Base-by-base conservation (phyloP, 1,139 yeast species). In the Insectozyma bohioensis region DNA sequence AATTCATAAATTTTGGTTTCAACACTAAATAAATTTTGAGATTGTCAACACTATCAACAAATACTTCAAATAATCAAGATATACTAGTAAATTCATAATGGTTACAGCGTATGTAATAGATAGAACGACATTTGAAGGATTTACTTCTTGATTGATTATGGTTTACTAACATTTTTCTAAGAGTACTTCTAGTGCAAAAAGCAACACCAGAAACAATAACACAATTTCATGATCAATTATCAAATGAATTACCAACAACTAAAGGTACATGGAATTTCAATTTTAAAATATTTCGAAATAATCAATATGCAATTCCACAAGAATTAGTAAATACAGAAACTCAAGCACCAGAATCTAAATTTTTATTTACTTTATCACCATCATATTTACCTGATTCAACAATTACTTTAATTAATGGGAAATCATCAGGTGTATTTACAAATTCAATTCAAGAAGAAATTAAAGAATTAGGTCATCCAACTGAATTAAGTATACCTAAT, bases 151-250 rank as follows among this genome's bases (percentile, higher is more conserved):
- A n/a, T n/a, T n/a, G n/a, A 18, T 16, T 12, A 9, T 14, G 12
- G 9, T 10, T 5, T 27, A 32, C 26, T 29, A 34, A 41, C 22
- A 4, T 21, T 11, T 19, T 26, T 5, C 5, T 6, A 16, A 39
- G 42, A 72, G 84, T 4, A 72, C 78, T 5, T 52, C 59, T 79
- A 19, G 77, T 75, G 12, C 72, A 65, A 33, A 66, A 65, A 38
- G 82, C 85, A 3, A 68, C 78, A 5, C 83, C 85, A 2, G 80
- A 81, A 21, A 74, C 83, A 3, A 80, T 83, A 26, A 66, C 81
- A 0, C 75, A 75, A 37, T 72, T 82, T 45, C 85, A 80, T 45
- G 90, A 83, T 52, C 75, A 74, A 42, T 66, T 83, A 11, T 71
- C 80, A 12, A 81, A 82, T 46, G 79, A 77, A 39, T 63, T 80